Evolutionary conservation across 2,329 filamentous ascomycete species (phyloP).

Genomic region (Arachnomyces sp.): DNA sequence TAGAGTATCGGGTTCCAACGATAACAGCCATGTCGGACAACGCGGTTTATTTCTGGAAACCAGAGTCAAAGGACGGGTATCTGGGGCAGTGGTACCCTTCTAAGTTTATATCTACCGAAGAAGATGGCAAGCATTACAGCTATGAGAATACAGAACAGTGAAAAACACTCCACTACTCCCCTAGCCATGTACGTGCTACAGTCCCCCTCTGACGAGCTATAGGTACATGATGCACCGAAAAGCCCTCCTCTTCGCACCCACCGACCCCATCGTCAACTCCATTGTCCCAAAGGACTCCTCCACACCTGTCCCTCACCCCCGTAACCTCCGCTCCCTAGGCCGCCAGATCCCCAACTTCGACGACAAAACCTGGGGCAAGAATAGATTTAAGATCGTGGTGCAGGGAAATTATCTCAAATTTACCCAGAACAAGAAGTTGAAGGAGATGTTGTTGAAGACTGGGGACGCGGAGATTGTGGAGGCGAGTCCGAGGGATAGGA

Average conservation of each 20-base stretch:
- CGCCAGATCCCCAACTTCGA: slow-evolving; percentile 26
- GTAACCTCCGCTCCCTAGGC: slow-evolving; percentile 19
- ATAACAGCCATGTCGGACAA: background rate
- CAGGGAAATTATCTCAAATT: slow-evolving; percentile 27
- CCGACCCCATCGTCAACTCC: slow-evolving; percentile 18
- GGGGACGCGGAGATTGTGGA: slow-evolving; percentile 24
- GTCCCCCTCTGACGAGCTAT: background rate
- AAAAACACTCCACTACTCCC: slow-evolving; percentile 1
- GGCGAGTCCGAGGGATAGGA: slow-evolving; percentile 27
- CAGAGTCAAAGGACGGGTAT: slow-evolving; percentile 14
- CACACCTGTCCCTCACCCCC: slow-evolving; percentile 14
- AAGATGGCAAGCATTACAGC: background rate
- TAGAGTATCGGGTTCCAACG: too few relatives aligned
- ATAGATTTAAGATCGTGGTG: slow-evolving; percentile 22
- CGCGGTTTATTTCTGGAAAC: slow-evolving; percentile 18
- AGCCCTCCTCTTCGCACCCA: slow-evolving; percentile 23
- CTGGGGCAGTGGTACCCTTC: slow-evolving; percentile 18
- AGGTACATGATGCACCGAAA: slow-evolving; percentile 31
- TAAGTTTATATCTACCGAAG: slow-evolving; percentile 9
- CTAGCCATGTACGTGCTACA: background rate
- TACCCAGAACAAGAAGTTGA: slow-evolving; percentile 21
- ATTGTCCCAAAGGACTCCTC: slow-evolving; percentile 18
- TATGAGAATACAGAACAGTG: slow-evolving; percentile 16
- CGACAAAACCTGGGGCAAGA: slow-evolving; percentile 20
- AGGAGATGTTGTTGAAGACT: slow-evolving; percentile 21